Evolutionary conservation across 106 monocot species (phyloP).

Genomic region (Acorus calamus): DNA sequence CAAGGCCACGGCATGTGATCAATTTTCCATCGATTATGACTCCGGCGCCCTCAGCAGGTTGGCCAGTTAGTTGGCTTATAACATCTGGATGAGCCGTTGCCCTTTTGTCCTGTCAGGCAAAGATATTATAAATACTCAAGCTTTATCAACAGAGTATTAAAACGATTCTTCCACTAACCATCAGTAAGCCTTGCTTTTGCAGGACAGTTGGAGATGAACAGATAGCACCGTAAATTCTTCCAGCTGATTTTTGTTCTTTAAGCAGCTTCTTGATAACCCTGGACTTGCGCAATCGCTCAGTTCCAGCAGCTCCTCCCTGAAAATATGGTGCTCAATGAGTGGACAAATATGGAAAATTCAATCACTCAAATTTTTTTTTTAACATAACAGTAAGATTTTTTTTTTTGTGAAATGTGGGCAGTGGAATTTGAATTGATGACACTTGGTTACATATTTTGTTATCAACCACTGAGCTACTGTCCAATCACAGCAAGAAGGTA

Average conservation of each 20-base stretch:
- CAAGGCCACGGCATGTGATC: constrained; percentile 75
- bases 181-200: constrained; percentile 57
- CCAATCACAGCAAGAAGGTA: no score
- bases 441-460: no score
- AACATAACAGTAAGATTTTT: no score
- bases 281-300: constrained; percentile 69
- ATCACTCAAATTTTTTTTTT: no score
- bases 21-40: constrained; percentile 85
- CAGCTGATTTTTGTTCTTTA: constrained; percentile 53
- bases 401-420: no score
- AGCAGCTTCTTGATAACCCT: constrained; percentile 72
- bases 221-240: constrained; percentile 71
- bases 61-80: constrained; percentile 24
- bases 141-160: no score
- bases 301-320: constrained; percentile 61
- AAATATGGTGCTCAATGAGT: constrained; percentile 1
- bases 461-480: no score
- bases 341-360: not conserved
- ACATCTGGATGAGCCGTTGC: constrained; percentile 42
- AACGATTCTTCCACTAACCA: constrained; percentile 18
- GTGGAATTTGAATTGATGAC: no score
- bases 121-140: not conserved
- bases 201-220: constrained; percentile 57
- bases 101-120: constrained; percentile 42
- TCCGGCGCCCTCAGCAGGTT: constrained; percentile 27